Percentiles rank a stretch among this genome's conserved stretches.
These are phyloP conservation scores for Candida quercuum DNA, from an alignment of 805 yeast species.

Conservation along the genomic window DNA sequence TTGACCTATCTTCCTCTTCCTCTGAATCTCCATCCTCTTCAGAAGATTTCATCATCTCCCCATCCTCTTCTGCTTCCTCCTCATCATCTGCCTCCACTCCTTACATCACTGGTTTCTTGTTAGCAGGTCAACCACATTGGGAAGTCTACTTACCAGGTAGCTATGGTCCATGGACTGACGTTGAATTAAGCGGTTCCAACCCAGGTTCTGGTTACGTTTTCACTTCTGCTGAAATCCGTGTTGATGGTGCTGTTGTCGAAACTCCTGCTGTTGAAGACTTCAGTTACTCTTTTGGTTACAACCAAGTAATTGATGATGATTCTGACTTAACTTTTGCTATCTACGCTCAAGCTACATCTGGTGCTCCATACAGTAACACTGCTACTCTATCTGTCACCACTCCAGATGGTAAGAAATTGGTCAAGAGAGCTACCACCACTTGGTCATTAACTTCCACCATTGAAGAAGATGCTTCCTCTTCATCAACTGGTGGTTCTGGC, in stretches of 20 bases:
- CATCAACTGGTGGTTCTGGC: slow-evolving; percentile 3
- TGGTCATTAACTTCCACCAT: slow-evolving; percentile 5
- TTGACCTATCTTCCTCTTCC: not conserved
- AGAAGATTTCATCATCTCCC: slow-evolving; percentile 5
- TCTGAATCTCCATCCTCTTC: slow-evolving; percentile 14
- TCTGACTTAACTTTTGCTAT: slow-evolving; percentile 11
- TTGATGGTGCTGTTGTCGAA: slow-evolving; percentile 11
- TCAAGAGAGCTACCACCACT: slow-evolving; percentile 12
- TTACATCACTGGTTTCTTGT: slow-evolving; percentile 21
- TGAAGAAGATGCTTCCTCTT: slow-evolving; percentile 7
- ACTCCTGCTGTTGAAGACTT: slow-evolving; percentile 6
- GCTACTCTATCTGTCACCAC: slow-evolving; percentile 13
- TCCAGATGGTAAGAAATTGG: slow-evolving; percentile 15
- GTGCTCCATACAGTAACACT: slow-evolving; percentile 18
- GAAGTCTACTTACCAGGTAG: slow-evolving; percentile 20
- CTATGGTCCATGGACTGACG: slow-evolving; percentile 17
- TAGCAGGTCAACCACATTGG: slow-evolving; percentile 23
- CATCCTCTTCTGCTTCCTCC: slow-evolving; percentile 8
- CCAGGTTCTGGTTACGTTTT: slow-evolving; percentile 17
- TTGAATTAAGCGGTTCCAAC: slow-evolving; percentile 17
- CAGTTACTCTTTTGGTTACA: slow-evolving; percentile 12
- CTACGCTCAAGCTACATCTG: slow-evolving; percentile 13
- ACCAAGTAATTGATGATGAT: slow-evolving; percentile 7
- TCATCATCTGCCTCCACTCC: slow-evolving; percentile 14
- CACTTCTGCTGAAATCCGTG: slow-evolving; percentile 11